Base-by-base conservation (phyloP, 2,329 filamentous ascomycete species). In the Fusarium sublunatum region DNA sequence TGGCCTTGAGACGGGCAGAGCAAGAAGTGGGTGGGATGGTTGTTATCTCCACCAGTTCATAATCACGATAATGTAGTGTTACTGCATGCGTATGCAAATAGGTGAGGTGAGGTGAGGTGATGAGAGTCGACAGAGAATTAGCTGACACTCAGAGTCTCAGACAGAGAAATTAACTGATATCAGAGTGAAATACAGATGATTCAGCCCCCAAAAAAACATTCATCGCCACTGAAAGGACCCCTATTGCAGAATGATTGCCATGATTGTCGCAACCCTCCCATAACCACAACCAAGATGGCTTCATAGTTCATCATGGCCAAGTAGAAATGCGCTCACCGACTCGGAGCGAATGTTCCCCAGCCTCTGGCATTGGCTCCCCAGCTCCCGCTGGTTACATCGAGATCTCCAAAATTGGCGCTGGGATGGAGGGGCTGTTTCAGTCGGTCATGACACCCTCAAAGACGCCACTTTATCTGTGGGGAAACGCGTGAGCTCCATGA, bases 401-500 rank as follows among this genome's bases (percentile, higher is more conserved):
- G 62, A 65, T 65, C 31, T 32, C 4, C 31, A 44, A 39, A 40
- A 19, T 32, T 32, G 10, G 31, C 28, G 28, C 28, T 29, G 28
- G 11, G 13, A 24, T 29, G 44, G 40, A 44, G 40, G 46, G 46
- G 28, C 34, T 35, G 49, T 47, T 57, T 58, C 45, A 34, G 40
- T 45, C 52, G 55, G 58, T 63, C 62, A 66, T 57, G 52, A 35
- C 50, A 56, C 50, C 61, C 55, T 64, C 42, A 36, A 26, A 8
- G 58, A 49, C 56, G 52, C 59, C 56, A 53, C 43, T 56, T 50
- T 50, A 55, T 68, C 66, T 53, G 68, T 70, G 66, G 68, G 64
- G 68, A 70, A 70, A 68, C 61, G 68, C 68, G 66, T 70, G 68
- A 69, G 68, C 53, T 67, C 26, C 24, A 28, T 32, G 31, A n/a